Evolutionary conservation across 768 basidiomycete species (phyloP), one percentile per base, ranked within the genome.

Genomic region (Cyclocybe cylindracea): DNA sequence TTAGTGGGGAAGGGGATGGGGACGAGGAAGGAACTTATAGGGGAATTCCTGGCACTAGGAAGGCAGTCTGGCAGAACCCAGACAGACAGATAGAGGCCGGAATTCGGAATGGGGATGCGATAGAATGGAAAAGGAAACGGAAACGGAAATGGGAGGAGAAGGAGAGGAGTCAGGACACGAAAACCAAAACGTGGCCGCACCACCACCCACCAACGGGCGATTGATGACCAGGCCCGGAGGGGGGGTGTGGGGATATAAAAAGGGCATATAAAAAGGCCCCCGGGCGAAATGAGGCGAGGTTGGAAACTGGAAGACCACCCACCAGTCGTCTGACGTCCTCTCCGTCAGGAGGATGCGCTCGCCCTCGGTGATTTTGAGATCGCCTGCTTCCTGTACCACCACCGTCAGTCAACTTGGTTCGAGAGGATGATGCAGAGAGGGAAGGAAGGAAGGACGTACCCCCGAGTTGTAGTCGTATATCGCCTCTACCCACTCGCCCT

Each of bases 321-420:
- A 91, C 90, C 90, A 92, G 58, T 91, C 90, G 18, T 84, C 85
- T 8, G 87, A 89, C 5, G 84, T 82, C 58, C 73, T 76, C 57
- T 86, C 85, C 5, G 80, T 77, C 36, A 91, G 76, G 51, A 83
- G 66, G n/a, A 92, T 75, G 39, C 77, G 75, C 60, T 83, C 73
- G 9, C 80, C 78, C 44, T 77, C 80, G 39, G 74, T 71, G 50
- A 92, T 71, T 35, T 70, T 64, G 33, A 92, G 70, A 73, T 92
- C 90, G 5, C 78, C 85, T 13, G 84, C 65, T 54, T 90, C 89
- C 89, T 91, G 50, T n/a, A n/a, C n/a, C 33, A 48, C 0, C 55
- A 16, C 16, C 13, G 24, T 33, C 18, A 53, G 35, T 24, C 37
- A n/a, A 45, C 10, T 16, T 50, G 33, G 39, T 31, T 35, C 43